phyloP scores from a whole-genome alignment of 768 basidiomycete genomes.

The Leccinum subtestaceum region DNA sequence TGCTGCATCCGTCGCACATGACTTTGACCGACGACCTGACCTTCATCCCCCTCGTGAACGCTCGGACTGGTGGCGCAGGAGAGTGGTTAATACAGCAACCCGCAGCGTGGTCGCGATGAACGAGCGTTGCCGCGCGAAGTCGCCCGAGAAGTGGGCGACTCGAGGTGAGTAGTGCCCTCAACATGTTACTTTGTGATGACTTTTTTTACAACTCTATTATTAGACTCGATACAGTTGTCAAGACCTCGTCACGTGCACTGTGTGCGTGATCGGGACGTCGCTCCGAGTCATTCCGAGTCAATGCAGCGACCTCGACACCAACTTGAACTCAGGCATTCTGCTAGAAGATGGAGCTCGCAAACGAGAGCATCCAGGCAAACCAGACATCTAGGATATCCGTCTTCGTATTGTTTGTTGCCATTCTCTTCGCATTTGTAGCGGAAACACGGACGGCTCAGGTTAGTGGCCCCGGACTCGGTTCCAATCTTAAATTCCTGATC shows the following conservation, averaged over 20 bases:
- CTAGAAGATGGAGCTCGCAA: conserved; percentile 4
- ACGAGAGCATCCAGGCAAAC: neutral
- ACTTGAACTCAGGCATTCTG: neutral
- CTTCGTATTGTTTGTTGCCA: conserved; percentile 52
- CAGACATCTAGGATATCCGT: conserved; percentile 40
- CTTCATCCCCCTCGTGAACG: conserved; percentile 83
- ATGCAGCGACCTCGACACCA: neutral
- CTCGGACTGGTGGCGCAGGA: conserved; percentile 26
- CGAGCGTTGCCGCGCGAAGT: conserved; percentile 39
- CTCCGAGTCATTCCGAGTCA: neutral
- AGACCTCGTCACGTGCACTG: conserved; percentile 10
- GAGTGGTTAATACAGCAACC: conserved; percentile 20
- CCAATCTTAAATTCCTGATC: conserved; percentile 2
- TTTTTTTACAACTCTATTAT: neutral
- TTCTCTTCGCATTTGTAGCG: conserved; percentile 68
- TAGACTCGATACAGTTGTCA: neutral
- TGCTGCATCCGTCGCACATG: conserved; percentile 91
- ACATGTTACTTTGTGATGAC: conserved; percentile 21
- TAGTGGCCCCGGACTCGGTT: conserved; percentile 9
- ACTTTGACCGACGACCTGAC: conserved; percentile 91
- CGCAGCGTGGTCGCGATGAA: conserved; percentile 33
- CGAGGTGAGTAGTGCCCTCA: conserved; percentile 62
- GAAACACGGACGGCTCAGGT: conserved; percentile 82
- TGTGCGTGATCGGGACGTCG: neutral
- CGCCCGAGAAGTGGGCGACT: conserved; percentile 61